Evolutionary conservation across 2,329 filamentous ascomycete genomes (phyloP), one percentile per base, ranked within the genome.

Genomic region (Emergomyces orientalis): DNA sequence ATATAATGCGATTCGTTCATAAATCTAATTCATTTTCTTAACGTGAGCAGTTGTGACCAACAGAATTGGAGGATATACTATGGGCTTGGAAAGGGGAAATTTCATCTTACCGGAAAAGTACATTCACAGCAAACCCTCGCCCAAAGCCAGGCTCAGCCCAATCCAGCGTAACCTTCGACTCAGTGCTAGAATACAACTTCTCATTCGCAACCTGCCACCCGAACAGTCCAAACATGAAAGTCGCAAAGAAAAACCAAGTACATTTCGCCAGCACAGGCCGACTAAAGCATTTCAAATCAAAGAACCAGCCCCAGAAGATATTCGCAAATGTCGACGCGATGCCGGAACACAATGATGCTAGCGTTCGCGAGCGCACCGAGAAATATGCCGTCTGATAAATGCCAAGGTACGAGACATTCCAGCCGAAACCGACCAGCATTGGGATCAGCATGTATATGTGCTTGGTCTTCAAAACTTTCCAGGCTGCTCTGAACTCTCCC

Each of bases 321-420:
- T 81, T 80, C 37, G 79, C 78, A 19, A 71, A 66, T 0, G 78
- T 78, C 0, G 78, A 79, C 1, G 72, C 77, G 32, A 81, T 67
- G 6, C 77, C 78, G 0, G 78, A 79, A 0, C 72, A 72, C 54
- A 81, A 65, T 0, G 77, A 74, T 0, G 75, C 76, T 2, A 81
- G 70, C 0, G 79, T 76, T 1, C 79, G 71, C 0, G 79, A 70
- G 0, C 80, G 75, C 1, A 81, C 79, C 2, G 77, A 79, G 66
- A 81, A 81, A 72, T 81, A 82, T 34, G 75, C 77, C 11, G 80
- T 78, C 14, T 81, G 73, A 66, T 82, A 82, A n/a, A 81, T 81
- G 19, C 80, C 79, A 19, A 80, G 70, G 39, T 82, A 82, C 0
- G 78, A 80, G 34, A 68, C 69, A 64, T 80, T 82, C 79, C 80